A percentile compares a stretch with the other conserved stretches of the same genome.
phyloP scores from a whole-genome alignment of 371 early-diverging fungal species.

The Syncephalis plumigaleata region DNA sequence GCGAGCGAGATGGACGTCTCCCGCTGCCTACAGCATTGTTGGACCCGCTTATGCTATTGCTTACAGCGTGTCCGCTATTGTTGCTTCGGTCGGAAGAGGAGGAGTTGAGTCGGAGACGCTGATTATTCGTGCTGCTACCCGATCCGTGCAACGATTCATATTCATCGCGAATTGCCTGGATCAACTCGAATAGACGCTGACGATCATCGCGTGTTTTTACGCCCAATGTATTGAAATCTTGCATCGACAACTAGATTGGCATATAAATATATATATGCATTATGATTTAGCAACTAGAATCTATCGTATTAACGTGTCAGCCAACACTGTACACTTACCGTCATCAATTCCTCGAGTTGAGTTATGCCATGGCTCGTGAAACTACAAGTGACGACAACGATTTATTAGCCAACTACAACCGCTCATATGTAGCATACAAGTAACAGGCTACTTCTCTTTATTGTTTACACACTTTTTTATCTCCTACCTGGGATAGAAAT shows the following conservation, averaged over 20 bases:
- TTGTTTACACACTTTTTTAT: background rate
- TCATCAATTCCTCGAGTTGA: constrained; percentile 29
- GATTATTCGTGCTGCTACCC: too few relatives aligned
- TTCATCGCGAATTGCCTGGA: constrained; percentile 18
- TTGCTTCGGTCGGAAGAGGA: too few relatives aligned
- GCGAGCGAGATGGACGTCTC: too few relatives aligned
- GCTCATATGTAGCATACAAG: constrained; percentile 15
- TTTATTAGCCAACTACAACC: constrained; percentile 3
- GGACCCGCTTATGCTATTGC: too few relatives aligned
- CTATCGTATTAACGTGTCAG: background rate
- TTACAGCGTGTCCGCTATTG: too few relatives aligned
- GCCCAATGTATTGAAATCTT: constrained; percentile 60
- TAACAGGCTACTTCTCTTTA: constrained; percentile 1
- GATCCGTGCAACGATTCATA: too few relatives aligned
- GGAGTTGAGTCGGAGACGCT: too few relatives aligned
- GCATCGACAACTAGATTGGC: constrained; percentile 44
- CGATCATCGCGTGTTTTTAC: constrained; percentile 60
- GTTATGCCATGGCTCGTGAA: constrained; percentile 40
- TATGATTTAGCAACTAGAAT: background rate
- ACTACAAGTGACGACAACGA: constrained; percentile 8
- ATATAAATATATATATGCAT: background rate
- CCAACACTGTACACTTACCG: constrained; percentile 15
- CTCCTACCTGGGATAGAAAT: constrained; percentile 9
- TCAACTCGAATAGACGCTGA: constrained; percentile 54
- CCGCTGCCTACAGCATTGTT: too few relatives aligned